Percentiles rank a stretch among this genome's conserved stretches.
These are phyloP conservation scores for Davidsoniella eucalypti DNA, from an alignment of 2,329 filamentous ascomycete genomes.

Conservation along the genomic window DNA sequence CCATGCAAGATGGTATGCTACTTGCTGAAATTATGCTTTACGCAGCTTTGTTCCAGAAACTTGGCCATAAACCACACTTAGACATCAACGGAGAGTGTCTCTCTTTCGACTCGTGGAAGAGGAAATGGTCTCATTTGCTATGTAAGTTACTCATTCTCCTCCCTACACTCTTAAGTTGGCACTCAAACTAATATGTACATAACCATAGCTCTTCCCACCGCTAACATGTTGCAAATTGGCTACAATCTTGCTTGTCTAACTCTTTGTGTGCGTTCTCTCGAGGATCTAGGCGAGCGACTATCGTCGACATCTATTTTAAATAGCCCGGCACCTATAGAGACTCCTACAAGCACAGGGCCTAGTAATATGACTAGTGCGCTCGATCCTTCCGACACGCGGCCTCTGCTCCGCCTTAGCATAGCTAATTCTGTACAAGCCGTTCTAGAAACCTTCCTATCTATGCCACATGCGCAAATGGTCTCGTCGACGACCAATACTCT, in stretches of 20 bases:
- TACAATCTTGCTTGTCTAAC: slow-evolving; percentile 12
- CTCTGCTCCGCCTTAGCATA: slow-evolving; percentile 8
- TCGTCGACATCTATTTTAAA: slow-evolving; percentile 9
- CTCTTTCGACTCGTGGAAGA: slow-evolving; percentile 11
- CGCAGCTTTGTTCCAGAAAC: slow-evolving; percentile 21
- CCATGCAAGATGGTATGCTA: slow-evolving; percentile 26
- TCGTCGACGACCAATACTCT: slow-evolving; percentile 12
- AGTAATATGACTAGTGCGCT: background rate
- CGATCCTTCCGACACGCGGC: slow-evolving; percentile 5
- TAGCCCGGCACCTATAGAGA: slow-evolving; percentile 5
- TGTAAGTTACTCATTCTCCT: slow-evolving; percentile 4
- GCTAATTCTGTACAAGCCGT: slow-evolving; percentile 9
- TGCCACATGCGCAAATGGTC: slow-evolving; percentile 11
- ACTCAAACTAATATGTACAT: background rate
- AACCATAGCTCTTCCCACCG: slow-evolving; percentile 8
- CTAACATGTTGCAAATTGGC: slow-evolving; percentile 12
- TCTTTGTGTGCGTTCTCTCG: slow-evolving; percentile 11
- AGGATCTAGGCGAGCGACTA: slow-evolving; percentile 10
- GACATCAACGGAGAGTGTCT: slow-evolving; percentile 17
- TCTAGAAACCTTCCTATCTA: slow-evolving; percentile 10
- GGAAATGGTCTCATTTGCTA: slow-evolving; percentile 10
- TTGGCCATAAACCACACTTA: slow-evolving; percentile 19
- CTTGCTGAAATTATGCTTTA: slow-evolving; percentile 25
- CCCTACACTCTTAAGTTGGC: background rate
- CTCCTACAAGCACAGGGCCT: slow-evolving; percentile 9